Evolutionary conservation across 2,329 filamentous ascomycete genomes (phyloP).

Genomic region (Neonectria punicea): DNA sequence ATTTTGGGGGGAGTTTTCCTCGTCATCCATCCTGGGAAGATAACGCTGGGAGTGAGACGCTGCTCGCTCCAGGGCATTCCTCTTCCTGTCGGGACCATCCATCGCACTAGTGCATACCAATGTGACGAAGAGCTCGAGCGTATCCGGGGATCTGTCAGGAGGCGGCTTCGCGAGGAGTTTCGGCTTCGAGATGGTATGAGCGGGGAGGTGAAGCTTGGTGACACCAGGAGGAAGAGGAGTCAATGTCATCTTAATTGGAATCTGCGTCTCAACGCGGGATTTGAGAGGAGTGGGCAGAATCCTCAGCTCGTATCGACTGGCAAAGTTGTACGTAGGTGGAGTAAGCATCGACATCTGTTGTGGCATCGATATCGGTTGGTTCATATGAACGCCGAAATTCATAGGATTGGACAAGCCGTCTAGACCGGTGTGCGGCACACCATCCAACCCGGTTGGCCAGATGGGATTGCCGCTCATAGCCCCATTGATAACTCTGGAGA

Average conservation of each 20-base stretch:
- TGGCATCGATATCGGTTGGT: slow-evolving; percentile 46
- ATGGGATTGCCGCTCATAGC: slow-evolving; percentile 35
- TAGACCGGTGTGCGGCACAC: slow-evolving; percentile 36
- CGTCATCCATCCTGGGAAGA: slow-evolving; percentile 59
- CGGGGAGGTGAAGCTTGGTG: slow-evolving; percentile 85
- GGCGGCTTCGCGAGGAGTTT: slow-evolving; percentile 84
- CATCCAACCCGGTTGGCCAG: slow-evolving; percentile 51
- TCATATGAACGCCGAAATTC: slow-evolving; percentile 42
- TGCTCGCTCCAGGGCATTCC: slow-evolving; percentile 73
- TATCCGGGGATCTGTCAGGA: slow-evolving; percentile 74
- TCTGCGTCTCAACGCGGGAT: slow-evolving; percentile 96
- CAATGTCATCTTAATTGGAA: slow-evolving; percentile 85
- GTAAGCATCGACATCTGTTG: slow-evolving; percentile 44
- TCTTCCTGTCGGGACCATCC: slow-evolving; percentile 73
- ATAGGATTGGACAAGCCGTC: slow-evolving; percentile 39
- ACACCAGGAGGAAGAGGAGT: slow-evolving; percentile 79
- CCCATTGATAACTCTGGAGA: slow-evolving; percentile 46
- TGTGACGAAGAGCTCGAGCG: slow-evolving; percentile 80
- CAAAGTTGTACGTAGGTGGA: slow-evolving; percentile 45
- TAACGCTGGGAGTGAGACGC: slow-evolving; percentile 53
- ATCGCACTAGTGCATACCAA: slow-evolving; percentile 95
- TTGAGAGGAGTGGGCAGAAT: slow-evolving; percentile 79
- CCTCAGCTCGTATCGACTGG: slow-evolving; percentile 58
- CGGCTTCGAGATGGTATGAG: slow-evolving; percentile 92
- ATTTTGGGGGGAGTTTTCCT: slow-evolving; percentile 79